phyloP scores from a whole-genome alignment of 768 basidiomycete species.

The Boletus eberwhitei region DNA sequence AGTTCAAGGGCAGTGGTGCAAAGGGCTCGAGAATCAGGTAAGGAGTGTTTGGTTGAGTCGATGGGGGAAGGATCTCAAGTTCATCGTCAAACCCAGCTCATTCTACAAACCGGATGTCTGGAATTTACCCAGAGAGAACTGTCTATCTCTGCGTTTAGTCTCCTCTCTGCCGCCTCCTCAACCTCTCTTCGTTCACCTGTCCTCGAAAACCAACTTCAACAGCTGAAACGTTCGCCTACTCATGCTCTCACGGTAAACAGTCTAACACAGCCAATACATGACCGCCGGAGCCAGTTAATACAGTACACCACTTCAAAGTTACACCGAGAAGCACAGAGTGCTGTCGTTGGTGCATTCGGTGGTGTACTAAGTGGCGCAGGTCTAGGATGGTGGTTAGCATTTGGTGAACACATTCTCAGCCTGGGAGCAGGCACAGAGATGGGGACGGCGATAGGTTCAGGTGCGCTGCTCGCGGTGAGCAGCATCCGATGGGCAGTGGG shows the following conservation, averaged over 20 bases:
- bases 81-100: slow-evolving; percentile 41
- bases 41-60: background rate
- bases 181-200: slow-evolving; percentile 46
- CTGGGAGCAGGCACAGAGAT: slow-evolving; percentile 43
- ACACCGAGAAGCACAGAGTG: slow-evolving; percentile 61
- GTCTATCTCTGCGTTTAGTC: slow-evolving; percentile 37
- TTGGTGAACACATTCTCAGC: slow-evolving; percentile 38
- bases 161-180: slow-evolving; percentile 36
- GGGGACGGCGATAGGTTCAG: slow-evolving; percentile 57
- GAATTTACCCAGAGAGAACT: slow-evolving; percentile 44
- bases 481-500: slow-evolving; percentile 62
- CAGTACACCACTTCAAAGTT: slow-evolving; percentile 53
- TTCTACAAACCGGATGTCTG: slow-evolving; percentile 62
- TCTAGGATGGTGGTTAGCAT: slow-evolving; percentile 53
- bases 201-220: slow-evolving; percentile 56
- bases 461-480: slow-evolving; percentile 46
- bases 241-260: slow-evolving; percentile 43
- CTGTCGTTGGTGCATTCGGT: slow-evolving; percentile 48
- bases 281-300: slow-evolving; percentile 53
- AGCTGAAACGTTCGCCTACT: slow-evolving; percentile 45
- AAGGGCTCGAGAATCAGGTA: slow-evolving; percentile 52
- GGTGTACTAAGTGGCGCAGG: slow-evolving; percentile 48
- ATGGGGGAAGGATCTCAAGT: background rate
- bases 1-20: slow-evolving; percentile 37
- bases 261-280: slow-evolving; percentile 49